Percentiles rank a stretch among this genome's conserved stretches.
Conservation (phyloP, 2,329 filamentous ascomycete species). For the Exserohilum turcica region DNA sequence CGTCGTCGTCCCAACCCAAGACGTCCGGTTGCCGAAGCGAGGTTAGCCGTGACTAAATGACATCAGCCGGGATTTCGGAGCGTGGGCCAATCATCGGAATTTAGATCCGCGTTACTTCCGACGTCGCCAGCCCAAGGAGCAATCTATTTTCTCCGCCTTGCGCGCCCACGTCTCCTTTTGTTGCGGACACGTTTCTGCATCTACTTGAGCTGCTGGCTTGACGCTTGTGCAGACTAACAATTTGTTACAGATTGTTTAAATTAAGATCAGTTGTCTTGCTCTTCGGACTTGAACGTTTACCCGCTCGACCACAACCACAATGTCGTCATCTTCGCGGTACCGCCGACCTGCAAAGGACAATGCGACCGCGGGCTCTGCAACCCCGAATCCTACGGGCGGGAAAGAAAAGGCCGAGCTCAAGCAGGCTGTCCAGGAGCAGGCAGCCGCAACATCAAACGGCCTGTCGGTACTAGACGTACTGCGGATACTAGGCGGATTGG, state of each 20-base stretch:
- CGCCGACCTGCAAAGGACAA: constrained; percentile 22
- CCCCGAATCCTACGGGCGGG: constrained; percentile 17
- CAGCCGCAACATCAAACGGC: constrained; percentile 24
- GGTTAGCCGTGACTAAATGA: constrained; percentile 11
- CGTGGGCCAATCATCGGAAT: constrained; percentile 22
- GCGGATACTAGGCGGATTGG: constrained; percentile 69
- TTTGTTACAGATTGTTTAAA: neutral
- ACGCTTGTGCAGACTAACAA: neutral
- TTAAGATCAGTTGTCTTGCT: neutral
- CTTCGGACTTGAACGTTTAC: neutral
- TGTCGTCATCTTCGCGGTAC: constrained; percentile 32
- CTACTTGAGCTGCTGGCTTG: neutral
- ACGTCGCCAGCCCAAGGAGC: constrained; percentile 7
- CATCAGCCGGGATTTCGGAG: constrained; percentile 9
- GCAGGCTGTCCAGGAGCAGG: constrained; percentile 31
- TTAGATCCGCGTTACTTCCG: constrained; percentile 15
- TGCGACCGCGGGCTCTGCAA: constrained; percentile 5
- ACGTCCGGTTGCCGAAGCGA: neutral
- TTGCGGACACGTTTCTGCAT: constrained; percentile 16
- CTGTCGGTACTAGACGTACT: constrained; percentile 64
- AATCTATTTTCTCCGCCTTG: constrained; percentile 22
- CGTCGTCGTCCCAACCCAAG: neutral
- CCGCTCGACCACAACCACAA: constrained; percentile 9
- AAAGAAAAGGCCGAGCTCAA: constrained; percentile 36
- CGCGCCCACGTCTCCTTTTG: neutral